Conservation (phyloP, 345 rosid genomes). For the Lepidium aucheri region DNA sequence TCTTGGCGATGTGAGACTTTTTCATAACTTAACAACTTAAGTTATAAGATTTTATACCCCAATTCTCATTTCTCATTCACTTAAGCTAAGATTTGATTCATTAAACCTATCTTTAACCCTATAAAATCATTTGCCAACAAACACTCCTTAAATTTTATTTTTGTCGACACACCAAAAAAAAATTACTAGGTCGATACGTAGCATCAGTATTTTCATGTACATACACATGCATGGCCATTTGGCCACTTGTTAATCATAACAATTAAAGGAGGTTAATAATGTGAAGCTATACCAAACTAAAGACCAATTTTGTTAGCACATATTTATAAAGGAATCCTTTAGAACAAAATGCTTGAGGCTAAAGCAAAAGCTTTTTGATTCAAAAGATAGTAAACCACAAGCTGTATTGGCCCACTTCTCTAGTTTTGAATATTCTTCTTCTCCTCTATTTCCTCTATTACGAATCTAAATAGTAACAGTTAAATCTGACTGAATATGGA, state of each 20-base stretch:
- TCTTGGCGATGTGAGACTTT: too few relatives aligned
- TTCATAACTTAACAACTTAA: too few relatives aligned
- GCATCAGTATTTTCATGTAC: not conserved
- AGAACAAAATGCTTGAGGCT: conserved; percentile 22
- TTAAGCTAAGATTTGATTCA: too few relatives aligned
- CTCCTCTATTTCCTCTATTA: not conserved
- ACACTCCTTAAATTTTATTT: not conserved
- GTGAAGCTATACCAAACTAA: not conserved
- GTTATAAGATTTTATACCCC: too few relatives aligned
- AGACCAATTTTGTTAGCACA: not conserved
- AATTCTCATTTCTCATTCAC: too few relatives aligned
- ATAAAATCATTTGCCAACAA: too few relatives aligned
- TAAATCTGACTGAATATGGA: too few relatives aligned
- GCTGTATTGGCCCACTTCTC: conserved; percentile 11
- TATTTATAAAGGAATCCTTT: not conserved
- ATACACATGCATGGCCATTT: not conserved
- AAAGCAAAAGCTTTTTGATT: conserved; percentile 28
- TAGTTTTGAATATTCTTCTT: conserved; percentile 16
- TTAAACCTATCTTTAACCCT: too few relatives aligned
- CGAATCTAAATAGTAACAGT: too few relatives aligned
- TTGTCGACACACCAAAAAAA: not conserved
- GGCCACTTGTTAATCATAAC: not conserved
- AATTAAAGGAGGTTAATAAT: not conserved
- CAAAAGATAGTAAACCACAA: conserved; percentile 19
- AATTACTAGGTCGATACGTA: not conserved